These are phyloP conservation scores for Angomonas deanei DNA, from an alignment of 208 protist species.

Conservation along the genomic window DNA sequence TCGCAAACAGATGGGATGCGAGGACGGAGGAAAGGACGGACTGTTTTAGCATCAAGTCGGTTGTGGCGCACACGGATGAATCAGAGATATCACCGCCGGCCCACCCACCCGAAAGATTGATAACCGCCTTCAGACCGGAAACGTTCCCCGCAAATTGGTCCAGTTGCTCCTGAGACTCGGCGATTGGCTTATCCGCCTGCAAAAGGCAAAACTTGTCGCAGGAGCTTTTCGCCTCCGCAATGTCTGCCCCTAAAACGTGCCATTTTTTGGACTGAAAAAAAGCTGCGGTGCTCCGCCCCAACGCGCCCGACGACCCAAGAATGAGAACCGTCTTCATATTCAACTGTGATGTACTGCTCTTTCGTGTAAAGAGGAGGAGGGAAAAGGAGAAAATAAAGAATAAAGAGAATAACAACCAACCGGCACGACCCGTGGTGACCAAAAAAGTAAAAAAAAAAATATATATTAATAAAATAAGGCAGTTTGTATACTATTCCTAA, in stretches of 20 bases:
- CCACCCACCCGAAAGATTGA: slow-evolving; percentile 82
- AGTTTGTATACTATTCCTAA: background rate
- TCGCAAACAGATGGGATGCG: slow-evolving; percentile 45
- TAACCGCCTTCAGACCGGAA: slow-evolving; percentile 44
- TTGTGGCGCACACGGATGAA: slow-evolving; percentile 14
- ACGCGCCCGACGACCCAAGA: slow-evolving; percentile 46
- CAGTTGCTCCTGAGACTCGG: slow-evolving; percentile 25
- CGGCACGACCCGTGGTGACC: too few relatives aligned
- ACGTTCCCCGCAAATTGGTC: slow-evolving; percentile 7
- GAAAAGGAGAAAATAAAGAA: too few relatives aligned
- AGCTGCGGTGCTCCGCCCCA: slow-evolving; percentile 16
- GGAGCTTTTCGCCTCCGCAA: background rate
- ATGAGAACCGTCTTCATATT: slow-evolving; percentile 27
- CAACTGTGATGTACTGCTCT: background rate
- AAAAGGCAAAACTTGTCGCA: slow-evolving; percentile 34
- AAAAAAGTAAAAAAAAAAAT: slow-evolving; percentile 7
- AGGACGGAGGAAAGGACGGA: slow-evolving; percentile 70
- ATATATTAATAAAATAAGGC: slow-evolving; percentile 5
- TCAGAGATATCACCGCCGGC: slow-evolving; percentile 39
- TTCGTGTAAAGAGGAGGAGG: too few relatives aligned
- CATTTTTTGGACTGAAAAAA: background rate
- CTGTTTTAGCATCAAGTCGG: slow-evolving; percentile 71
- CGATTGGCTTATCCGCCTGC: slow-evolving; percentile 13
- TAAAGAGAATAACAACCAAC: background rate
- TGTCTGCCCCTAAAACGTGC: background rate